A percentile compares a stretch with the other conserved stretches of the same genome.
These are phyloP conservation scores for Solanum clarkiae DNA, from an alignment of 257 asterid species.

Conservation along the genomic window DNA sequence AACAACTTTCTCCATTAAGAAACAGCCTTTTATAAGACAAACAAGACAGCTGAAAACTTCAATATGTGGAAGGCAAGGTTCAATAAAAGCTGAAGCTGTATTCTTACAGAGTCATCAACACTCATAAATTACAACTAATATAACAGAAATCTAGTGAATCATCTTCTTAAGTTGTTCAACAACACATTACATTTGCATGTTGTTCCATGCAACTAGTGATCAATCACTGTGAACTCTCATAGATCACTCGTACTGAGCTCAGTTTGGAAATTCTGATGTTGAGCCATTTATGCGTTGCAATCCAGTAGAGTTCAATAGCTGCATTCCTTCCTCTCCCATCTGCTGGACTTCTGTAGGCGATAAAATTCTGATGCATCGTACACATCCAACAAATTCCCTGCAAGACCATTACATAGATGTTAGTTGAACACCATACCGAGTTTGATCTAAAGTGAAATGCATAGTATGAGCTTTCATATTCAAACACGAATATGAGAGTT, in stretches of 20 bases:
- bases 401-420: neutral
- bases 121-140: neutral
- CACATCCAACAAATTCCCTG: constrained; percentile 93
- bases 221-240: neutral
- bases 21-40: neutral
- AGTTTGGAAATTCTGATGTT: constrained; percentile 18
- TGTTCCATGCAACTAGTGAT: neutral
- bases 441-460: neutral
- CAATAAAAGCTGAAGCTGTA: neutral
- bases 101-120: neutral
- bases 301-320: constrained; percentile 60
- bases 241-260: constrained; percentile 20
- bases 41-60: neutral
- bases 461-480: neutral
- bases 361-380: constrained; percentile 78
- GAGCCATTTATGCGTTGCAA: constrained; percentile 26
- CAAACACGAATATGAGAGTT: neutral
- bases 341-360: constrained; percentile 94
- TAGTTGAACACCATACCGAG: neutral
- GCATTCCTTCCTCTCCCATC: constrained; percentile 99
- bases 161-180: neutral
- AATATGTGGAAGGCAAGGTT: neutral
- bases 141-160: neutral
- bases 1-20: neutral
- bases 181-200: neutral